A percentile compares a stretch with the other conserved stretches of the same genome.
Evolutionary conservation across 352 stramenopile species (phyloP).

Genomic region (Pythium sp.): DNA sequence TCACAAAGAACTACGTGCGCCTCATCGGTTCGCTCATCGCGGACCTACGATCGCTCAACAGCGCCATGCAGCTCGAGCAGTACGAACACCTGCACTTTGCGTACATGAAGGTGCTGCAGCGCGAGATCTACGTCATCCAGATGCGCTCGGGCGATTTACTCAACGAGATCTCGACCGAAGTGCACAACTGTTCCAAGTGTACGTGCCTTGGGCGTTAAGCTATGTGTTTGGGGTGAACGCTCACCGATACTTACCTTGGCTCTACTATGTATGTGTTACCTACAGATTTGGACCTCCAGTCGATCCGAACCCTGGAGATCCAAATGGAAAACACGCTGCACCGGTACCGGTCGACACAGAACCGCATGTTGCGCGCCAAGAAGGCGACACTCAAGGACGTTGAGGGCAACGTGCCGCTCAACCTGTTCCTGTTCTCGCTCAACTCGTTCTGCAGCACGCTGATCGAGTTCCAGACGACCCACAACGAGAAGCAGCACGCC

Average conservation of each 20-base stretch:
- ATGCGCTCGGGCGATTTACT: constrained; percentile 59
- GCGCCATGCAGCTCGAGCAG: constrained; percentile 77
- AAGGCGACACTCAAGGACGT: constrained; percentile 64
- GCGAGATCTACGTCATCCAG: constrained; percentile 80
- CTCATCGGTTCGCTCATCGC: constrained; percentile 64
- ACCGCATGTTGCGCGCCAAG: constrained; percentile 45
- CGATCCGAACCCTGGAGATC: constrained; percentile 38
- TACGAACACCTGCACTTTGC: constrained; percentile 68
- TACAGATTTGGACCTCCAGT: constrained; percentile 48
- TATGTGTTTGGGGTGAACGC: neutral
- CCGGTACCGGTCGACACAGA: constrained; percentile 59
- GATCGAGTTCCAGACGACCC: constrained; percentile 59
- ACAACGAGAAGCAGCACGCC: constrained; percentile 63
- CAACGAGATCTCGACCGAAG: constrained; percentile 62
- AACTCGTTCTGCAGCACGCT: constrained; percentile 82
- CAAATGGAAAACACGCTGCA: constrained; percentile 74
- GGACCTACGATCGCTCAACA: constrained; percentile 66
- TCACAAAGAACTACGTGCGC: constrained; percentile 64
- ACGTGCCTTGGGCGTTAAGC: constrained; percentile 14
- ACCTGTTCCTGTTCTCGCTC: constrained; percentile 81
- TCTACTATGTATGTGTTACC: neutral
- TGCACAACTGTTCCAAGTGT: constrained; percentile 51
- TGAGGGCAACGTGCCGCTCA: constrained; percentile 76
- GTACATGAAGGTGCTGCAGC: constrained; percentile 79
- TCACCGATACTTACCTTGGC: neutral